Conservation (phyloP, 176 grass and related monocot species). For the Musa schizocarpa region DNA sequence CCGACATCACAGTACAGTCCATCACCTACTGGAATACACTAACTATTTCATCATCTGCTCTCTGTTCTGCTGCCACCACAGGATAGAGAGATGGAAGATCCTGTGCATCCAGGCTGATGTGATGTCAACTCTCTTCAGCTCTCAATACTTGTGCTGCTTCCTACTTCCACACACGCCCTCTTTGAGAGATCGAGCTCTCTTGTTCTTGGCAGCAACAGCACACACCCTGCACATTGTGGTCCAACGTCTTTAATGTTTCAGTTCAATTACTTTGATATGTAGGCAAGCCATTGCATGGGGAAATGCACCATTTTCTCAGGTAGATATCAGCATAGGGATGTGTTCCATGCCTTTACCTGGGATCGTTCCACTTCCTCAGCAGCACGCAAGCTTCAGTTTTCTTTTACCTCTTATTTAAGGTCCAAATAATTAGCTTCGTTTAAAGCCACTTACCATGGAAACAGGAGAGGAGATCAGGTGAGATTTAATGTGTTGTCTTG, state of each 20-base stretch:
- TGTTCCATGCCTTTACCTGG: slow-evolving; percentile 26
- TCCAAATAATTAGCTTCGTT: neutral
- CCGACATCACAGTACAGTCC: too few species aligned
- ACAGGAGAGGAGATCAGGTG: slow-evolving; percentile 13
- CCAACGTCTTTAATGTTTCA: neutral
- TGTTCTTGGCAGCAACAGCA: neutral
- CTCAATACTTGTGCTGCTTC: too few species aligned
- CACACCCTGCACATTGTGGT: neutral
- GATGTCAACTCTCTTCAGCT: too few species aligned
- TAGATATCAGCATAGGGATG: slow-evolving; percentile 36
- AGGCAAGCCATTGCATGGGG: slow-evolving; percentile 9
- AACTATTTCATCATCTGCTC: too few species aligned
- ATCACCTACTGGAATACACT: too few species aligned
- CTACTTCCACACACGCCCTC: too few species aligned
- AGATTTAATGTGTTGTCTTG: too few species aligned
- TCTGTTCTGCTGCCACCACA: too few species aligned
- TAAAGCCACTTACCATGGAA: neutral
- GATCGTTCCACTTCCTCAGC: slow-evolving; percentile 21
- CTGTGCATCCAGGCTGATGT: too few species aligned
- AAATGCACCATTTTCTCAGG: slow-evolving; percentile 11
- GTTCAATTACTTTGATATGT: neutral
- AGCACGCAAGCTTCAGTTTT: neutral
- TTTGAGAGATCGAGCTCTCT: too few species aligned
- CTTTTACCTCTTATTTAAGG: slow-evolving; percentile 26
- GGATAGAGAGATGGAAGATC: too few species aligned